Base-by-base conservation (phyloP, 495 filamentous ascomycete genomes). In the Venustampulla echinocandica region DNA sequence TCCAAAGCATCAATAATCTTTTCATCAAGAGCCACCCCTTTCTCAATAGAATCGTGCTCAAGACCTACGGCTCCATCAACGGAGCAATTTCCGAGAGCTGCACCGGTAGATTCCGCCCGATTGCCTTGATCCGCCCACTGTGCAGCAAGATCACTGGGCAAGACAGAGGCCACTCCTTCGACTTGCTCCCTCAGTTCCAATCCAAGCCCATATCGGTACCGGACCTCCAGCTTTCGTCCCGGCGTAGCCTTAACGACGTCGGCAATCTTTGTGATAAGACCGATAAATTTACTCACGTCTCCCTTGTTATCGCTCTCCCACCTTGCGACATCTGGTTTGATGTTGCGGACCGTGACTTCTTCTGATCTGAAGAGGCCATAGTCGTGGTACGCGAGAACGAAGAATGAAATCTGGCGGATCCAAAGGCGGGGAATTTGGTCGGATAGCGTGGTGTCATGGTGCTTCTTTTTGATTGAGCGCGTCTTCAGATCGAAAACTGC, bases 401-500 rank as follows among this genome's bases (percentile, higher is more conserved):
- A 73, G 41, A 76, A 75, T 0, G 77, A 75, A 42, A 78, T 75
- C 41, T 82, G 81, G 0, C 64, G 46, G 0, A 82, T 25, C 80
- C 79, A 84, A 4, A 84, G 65, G 0, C 76, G 67, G 3, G 73
- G 69, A 4, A 80, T 49, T 2, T 75, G 69, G 2, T 38, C 52
- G 15, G 71, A 55, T 10, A 47, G 25, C 23, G 28, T 38, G 19
- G 24, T 13, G 20, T 67, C 56, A 4, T 69, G 50, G 18, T 62
- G 53, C 25, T 61, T 50, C 28, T 63, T 65, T 32, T 67, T 53
- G 1, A 15, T 5, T 25, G 67, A 71, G 4, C 79, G 73, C 0
- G 83, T 87, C 53, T 85, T 85, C 37, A 86, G 63, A 44, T 85
- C 81, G 53, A 85, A 77, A 14, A 82, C 59, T 6, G 66, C 59